A percentile compares a stretch with the other conserved stretches of the same genome.
These are phyloP conservation scores for Verticillium longisporum DNA, from an alignment of 2,329 filamentous ascomycete species.

Conservation along the genomic window DNA sequence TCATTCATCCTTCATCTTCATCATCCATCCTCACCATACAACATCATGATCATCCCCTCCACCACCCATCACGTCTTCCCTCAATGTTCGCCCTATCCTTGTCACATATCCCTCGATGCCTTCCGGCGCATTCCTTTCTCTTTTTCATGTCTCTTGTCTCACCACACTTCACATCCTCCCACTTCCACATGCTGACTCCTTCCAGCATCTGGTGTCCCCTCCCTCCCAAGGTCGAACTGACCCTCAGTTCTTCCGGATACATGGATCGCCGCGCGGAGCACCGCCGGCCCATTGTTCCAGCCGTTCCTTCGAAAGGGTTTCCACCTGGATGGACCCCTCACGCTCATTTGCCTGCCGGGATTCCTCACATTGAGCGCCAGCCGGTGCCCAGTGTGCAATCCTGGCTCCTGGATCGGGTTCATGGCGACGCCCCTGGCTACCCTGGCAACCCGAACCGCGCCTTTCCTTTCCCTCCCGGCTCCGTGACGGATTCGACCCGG, in stretches of 20 bases:
- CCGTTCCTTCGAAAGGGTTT: neutral
- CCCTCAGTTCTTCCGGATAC: neutral
- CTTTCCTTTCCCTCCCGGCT: neutral
- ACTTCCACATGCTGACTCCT: neutral
- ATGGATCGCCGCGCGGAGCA: neutral
- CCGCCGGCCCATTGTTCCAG: neutral
- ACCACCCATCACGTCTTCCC: neutral
- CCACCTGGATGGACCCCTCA: neutral
- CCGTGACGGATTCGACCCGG: neutral
- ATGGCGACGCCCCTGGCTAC: neutral
- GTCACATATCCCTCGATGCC: neutral
- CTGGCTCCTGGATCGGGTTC: neutral
- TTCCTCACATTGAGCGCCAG: neutral
- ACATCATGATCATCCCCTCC: neutral
- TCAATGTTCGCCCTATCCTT: neutral
- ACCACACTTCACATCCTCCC: neutral
- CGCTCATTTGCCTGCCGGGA: neutral
- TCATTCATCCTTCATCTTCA: neutral
- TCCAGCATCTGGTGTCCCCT: neutral
- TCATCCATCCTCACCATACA: neutral
- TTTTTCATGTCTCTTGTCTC: neutral
- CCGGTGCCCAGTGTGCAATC: neutral
- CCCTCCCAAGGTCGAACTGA: neutral
- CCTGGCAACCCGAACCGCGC: neutral
- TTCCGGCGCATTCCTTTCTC: neutral